These are phyloP conservation scores for Gaertneriomyces semiglobifer DNA, from an alignment of 192 early-diverging fungal genomes.

Conservation along the genomic window DNA sequence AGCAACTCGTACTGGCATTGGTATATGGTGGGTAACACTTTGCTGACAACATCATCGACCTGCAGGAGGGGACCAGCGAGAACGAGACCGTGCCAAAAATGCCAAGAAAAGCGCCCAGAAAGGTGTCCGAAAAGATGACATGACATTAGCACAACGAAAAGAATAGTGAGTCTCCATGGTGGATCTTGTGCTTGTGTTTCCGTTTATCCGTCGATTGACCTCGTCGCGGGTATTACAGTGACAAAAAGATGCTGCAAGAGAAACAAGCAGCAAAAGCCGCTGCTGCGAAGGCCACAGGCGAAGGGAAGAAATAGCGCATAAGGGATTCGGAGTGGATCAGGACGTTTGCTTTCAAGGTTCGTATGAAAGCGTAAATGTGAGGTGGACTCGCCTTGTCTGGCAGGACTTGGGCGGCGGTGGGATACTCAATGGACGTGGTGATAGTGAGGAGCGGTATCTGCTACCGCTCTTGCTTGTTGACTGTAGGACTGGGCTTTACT, in stretches of 20 bases:
- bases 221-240: not conserved
- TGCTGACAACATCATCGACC: too few relatives aligned
- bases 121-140: conserved; percentile 20
- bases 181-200: not conserved
- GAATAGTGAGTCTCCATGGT: conserved; percentile 21
- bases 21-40: too few relatives aligned
- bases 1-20: too few relatives aligned
- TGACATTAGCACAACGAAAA: conserved; percentile 26
- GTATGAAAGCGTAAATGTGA: too few relatives aligned
- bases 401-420: too few relatives aligned
- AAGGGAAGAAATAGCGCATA: not conserved
- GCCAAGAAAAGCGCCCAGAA: conserved; percentile 17
- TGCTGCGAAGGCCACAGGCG: conserved; percentile 4
- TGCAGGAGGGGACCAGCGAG: conserved; percentile 27
- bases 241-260: conserved; percentile 24
- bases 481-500: too few relatives aligned
- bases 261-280: conserved; percentile 31
- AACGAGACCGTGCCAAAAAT: conserved; percentile 20
- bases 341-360: too few relatives aligned
- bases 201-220: not conserved
- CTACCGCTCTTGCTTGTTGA: too few relatives aligned
- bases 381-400: too few relatives aligned
- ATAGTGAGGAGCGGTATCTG: too few relatives aligned
- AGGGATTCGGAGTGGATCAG: not conserved
- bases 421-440: too few relatives aligned